Conservation (phyloP, 2,329 filamentous ascomycete species). For the Talaromyces sp. region DNA sequence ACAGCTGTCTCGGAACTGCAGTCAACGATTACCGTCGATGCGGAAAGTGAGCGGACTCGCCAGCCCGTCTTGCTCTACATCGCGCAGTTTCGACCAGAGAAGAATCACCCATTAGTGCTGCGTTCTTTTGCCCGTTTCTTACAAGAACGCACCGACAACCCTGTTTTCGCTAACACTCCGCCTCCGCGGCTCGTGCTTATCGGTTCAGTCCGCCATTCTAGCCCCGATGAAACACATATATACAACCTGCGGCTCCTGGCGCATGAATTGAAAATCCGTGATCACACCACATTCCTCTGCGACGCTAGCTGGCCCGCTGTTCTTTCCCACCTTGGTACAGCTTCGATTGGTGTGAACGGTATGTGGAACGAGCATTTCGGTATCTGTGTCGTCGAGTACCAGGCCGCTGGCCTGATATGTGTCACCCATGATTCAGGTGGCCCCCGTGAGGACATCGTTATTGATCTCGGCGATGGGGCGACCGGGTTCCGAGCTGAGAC, state of each 20-base stretch:
- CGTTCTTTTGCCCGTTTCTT: conserved; percentile 80
- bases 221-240: conserved; percentile 60
- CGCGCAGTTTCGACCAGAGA: conserved; percentile 95
- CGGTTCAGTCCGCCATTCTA: conserved; percentile 80
- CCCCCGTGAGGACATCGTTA: conserved; percentile 90
- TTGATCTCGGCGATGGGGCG: conserved; percentile 73
- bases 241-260: conserved; percentile 85
- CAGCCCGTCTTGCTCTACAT: conserved; percentile 83
- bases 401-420: conserved; percentile 87
- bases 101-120: conserved; percentile 88
- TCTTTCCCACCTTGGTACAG: conserved; percentile 72
- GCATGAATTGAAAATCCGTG: conserved; percentile 82
- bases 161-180: conserved; percentile 45
- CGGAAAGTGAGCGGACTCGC: conserved; percentile 68
- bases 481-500: conserved; percentile 88
- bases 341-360: conserved; percentile 87
- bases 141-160: conserved; percentile 54
- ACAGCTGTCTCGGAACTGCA: conserved; percentile 86
- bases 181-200: conserved; percentile 76
- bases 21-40: conserved; percentile 70
- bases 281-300: conserved; percentile 82
- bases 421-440: conserved; percentile 94
- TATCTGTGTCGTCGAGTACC: conserved; percentile 97
- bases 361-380: conserved; percentile 99
- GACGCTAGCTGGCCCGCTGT: conserved; percentile 90